A percentile compares a stretch with the other conserved stretches of the same genome.
Conservation (phyloP, 2,329 filamentous ascomycete genomes). For the Fusarium ambrosium region DNA sequence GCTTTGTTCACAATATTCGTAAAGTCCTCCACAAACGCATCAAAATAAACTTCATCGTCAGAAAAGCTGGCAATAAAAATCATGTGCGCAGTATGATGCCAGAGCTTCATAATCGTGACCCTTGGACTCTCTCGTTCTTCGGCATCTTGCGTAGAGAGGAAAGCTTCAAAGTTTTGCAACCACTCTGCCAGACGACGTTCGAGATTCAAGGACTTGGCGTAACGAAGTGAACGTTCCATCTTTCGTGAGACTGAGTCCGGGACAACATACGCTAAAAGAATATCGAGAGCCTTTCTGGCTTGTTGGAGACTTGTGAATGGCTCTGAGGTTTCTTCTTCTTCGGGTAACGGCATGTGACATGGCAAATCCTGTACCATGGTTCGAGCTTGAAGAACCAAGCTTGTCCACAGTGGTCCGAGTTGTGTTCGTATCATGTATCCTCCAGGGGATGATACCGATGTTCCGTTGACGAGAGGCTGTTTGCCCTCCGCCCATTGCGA, state of each 20-base stretch:
- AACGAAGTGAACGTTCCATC: not conserved
- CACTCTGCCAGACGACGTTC: constrained; percentile 9
- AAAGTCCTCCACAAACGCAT: constrained; percentile 17
- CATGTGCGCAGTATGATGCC: constrained; percentile 22
- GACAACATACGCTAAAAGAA: constrained; percentile 19
- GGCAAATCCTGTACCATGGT: constrained; percentile 18
- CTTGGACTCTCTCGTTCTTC: constrained; percentile 10
- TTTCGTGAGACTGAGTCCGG: constrained; percentile 15
- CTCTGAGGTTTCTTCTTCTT: not conserved
- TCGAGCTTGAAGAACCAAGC: constrained; percentile 25
- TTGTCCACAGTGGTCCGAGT: constrained; percentile 24
- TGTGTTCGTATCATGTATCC: constrained; percentile 29
- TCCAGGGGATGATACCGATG: constrained; percentile 30
- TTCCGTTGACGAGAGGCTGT: constrained; percentile 1
- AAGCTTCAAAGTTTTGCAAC: constrained; percentile 14
- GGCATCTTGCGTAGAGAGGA: not conserved
- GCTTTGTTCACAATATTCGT: constrained; percentile 13
- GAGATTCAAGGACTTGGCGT: not conserved
- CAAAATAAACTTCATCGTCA: constrained; percentile 12
- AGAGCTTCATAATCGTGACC: constrained; percentile 22
- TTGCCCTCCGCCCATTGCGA: constrained; percentile 21
- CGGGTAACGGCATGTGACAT: not conserved
- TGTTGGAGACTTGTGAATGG: constrained; percentile 22
- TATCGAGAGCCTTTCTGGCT: constrained; percentile 23
- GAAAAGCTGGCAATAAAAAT: constrained; percentile 12